phyloP scores from a whole-genome alignment of 768 basidiomycete genomes.

The Obba rivulosa region DNA sequence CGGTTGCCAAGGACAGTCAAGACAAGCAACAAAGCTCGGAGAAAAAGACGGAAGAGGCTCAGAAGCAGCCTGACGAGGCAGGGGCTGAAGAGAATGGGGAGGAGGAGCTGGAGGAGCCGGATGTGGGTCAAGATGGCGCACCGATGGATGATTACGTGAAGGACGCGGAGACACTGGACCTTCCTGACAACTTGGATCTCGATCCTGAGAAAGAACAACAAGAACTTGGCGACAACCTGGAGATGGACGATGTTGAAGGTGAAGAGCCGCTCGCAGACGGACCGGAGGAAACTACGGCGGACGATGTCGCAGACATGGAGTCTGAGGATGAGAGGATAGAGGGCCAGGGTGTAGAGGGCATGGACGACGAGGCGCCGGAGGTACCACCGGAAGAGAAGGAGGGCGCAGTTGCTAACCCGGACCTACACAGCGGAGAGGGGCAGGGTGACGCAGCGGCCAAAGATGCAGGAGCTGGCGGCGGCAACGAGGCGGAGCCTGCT shows the following conservation, averaged over 20 bases:
- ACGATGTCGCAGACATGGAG: slow-evolving; percentile 9
- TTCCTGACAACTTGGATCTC: slow-evolving; percentile 84
- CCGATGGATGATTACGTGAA: slow-evolving; percentile 73
- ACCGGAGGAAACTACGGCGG: slow-evolving; percentile 19
- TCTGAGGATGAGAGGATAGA: slow-evolving; percentile 19
- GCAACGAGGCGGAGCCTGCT: slow-evolving; percentile 1
- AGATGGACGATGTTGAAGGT: slow-evolving; percentile 24
- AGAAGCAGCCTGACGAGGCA: slow-evolving; percentile 8
- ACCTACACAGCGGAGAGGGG: slow-evolving; percentile 28
- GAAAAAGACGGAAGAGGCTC: slow-evolving; percentile 5
- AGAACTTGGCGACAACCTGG: slow-evolving; percentile 18
- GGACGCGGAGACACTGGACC: slow-evolving; percentile 78
- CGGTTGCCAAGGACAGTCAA: slow-evolving; percentile 71
- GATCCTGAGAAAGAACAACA: slow-evolving; percentile 22
- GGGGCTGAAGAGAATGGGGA: slow-evolving; percentile 9
- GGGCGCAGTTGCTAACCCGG: slow-evolving; percentile 30
- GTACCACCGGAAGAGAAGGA: slow-evolving; percentile 37
- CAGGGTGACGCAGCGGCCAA: slow-evolving; percentile 8
- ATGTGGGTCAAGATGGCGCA: slow-evolving; percentile 50
- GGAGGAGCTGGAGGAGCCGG: slow-evolving; percentile 23
- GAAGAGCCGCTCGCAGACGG: slow-evolving; percentile 27
- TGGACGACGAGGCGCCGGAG: slow-evolving; percentile 37
- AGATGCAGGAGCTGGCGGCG: slow-evolving; percentile 9
- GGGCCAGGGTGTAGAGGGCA: slow-evolving; percentile 22
- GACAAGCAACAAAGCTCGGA: slow-evolving; percentile 23